Evolutionary conservation across 176 grass and related monocot species (phyloP).

Genomic region (Thinopyrum elongatum): DNA sequence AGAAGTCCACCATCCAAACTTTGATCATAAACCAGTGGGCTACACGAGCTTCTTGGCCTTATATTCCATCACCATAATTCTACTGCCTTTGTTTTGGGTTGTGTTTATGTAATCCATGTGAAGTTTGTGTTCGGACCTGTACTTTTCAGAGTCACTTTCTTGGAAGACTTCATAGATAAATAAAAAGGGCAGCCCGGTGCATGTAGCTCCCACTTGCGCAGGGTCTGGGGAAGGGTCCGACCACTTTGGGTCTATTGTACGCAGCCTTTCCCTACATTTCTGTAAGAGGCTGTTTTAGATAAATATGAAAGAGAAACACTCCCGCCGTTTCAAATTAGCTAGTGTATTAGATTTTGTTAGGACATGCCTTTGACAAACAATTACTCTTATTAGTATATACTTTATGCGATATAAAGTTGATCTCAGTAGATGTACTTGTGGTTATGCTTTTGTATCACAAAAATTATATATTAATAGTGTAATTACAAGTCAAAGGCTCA

Average conservation of each 20-base stretch:
- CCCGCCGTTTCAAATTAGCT: not conserved
- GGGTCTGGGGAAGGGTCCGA: no score
- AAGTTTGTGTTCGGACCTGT: not conserved
- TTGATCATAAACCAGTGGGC: not conserved
- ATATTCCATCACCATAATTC: not conserved
- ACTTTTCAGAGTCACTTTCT: not conserved
- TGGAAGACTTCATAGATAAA: not conserved
- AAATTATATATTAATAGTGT: not conserved
- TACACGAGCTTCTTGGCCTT: not conserved
- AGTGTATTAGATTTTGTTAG: not conserved
- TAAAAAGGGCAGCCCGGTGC: no score
- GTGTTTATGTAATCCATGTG: not conserved
- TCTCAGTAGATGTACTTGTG: not conserved
- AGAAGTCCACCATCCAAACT: constrained; percentile 14
- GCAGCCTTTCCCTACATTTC: no score
- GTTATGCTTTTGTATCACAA: not conserved
- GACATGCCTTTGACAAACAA: not conserved
- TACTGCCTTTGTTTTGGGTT: not conserved
- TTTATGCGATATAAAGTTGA: not conserved
- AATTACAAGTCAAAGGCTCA: not conserved
- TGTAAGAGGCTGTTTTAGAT: no score
- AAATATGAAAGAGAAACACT: not conserved
- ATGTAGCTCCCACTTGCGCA: no score
- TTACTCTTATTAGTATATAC: not conserved
- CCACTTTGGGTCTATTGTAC: no score